A percentile compares a stretch with the other conserved stretches of the same genome.
phyloP scores from a whole-genome alignment of 768 basidiomycete species.

The Trametes maxima region DNA sequence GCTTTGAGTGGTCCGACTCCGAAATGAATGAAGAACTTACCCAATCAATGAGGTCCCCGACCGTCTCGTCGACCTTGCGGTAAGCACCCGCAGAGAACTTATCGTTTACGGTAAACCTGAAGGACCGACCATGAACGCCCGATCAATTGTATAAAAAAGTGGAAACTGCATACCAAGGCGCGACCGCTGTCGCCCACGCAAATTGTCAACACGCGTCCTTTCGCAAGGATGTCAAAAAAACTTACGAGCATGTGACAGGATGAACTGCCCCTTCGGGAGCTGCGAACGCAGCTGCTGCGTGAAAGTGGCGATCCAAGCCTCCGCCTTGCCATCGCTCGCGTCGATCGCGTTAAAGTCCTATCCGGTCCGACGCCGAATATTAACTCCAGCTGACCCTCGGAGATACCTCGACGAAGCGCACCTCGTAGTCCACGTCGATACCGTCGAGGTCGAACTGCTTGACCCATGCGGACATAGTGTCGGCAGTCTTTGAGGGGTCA shows the following conservation, averaged over 20 bases:
- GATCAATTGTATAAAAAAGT: not conserved
- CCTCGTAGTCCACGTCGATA: conserved; percentile 75
- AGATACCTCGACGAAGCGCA: conserved; percentile 3
- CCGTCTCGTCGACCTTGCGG: conserved; percentile 50
- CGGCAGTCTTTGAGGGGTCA: conserved; percentile 64
- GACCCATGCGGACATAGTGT: conserved; percentile 67
- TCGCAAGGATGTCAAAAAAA: not conserved
- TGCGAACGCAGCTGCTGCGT: conserved; percentile 49
- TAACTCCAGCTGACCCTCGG: conserved; percentile 26
- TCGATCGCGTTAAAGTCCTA: conserved; percentile 41
- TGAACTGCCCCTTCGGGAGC: conserved; percentile 50
- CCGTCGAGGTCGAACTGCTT: conserved; percentile 63
- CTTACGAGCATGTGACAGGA: conserved; percentile 58
- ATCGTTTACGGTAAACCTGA: conserved; percentile 35
- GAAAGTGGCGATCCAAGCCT: conserved; percentile 57
- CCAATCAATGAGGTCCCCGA: conserved; percentile 67
- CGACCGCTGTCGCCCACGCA: conserved; percentile 39
- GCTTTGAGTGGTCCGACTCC: not conserved
- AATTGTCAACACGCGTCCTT: conserved; percentile 22
- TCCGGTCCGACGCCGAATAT: not conserved
- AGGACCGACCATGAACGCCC: not conserved
- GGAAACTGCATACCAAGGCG: conserved; percentile 46
- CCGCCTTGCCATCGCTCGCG: conserved; percentile 34
- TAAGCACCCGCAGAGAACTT: conserved; percentile 50
- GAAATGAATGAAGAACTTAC: conserved; percentile 28